phyloP scores from a whole-genome alignment of 768 basidiomycete species.

The Leucocoprinus birnbaumii region DNA sequence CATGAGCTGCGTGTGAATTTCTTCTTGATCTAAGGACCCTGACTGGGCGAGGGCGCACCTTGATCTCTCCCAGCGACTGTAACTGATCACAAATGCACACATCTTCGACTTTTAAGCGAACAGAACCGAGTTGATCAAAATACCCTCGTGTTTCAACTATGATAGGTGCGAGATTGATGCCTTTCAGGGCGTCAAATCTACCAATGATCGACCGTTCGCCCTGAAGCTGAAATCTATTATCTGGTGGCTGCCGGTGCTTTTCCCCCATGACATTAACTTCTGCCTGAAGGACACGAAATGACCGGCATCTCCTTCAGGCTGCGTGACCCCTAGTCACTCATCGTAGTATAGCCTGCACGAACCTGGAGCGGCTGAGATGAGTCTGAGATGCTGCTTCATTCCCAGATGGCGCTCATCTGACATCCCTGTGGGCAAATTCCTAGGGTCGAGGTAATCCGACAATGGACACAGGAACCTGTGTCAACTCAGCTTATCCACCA shows the following conservation, averaged over 20 bases:
- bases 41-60: no score
- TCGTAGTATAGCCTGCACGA: neutral
- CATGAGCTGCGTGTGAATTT: no score
- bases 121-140: conserved; percentile 4
- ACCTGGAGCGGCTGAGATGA: no score
- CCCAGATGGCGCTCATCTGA: neutral
- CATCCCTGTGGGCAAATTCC: neutral
- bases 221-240: neutral
- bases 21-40: no score
- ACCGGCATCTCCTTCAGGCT: neutral
- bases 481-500: neutral
- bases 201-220: neutral
- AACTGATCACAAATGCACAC: no score
- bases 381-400: neutral
- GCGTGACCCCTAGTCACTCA: neutral
- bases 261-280: neutral
- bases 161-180: neutral
- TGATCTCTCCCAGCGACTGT: no score
- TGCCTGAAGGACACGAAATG: no score
- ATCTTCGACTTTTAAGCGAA: conserved; percentile 1
- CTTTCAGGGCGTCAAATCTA: neutral
- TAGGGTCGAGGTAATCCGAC: neutral
- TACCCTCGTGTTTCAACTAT: neutral
- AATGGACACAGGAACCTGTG: neutral
- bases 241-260: neutral